Evolutionary conservation across 2,329 filamentous ascomycete genomes (phyloP), one percentile per base, ranked within the genome.

Genomic region (Colletotrichum agaves): DNA sequence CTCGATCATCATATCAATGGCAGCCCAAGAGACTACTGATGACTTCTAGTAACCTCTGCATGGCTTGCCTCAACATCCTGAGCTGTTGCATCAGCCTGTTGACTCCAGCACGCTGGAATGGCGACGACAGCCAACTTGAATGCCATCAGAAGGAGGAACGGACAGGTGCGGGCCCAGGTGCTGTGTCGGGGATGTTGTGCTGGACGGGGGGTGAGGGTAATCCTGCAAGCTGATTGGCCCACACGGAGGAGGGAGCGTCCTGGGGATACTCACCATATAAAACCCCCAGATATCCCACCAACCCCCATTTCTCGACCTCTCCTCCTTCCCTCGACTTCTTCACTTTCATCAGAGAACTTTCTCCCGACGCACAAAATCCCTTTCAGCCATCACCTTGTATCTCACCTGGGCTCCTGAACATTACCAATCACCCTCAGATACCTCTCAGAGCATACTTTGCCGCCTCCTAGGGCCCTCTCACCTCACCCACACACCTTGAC

Each of bases 251-350:
- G 52, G 60, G 60, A 31, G 58, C 52, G 52, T 39, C 50, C 23
- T 15, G 46, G 59, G 19, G 49, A 52, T 50, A 70, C 67, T 70
- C 63, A 67, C 59, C 67, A 71, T 55, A 71, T 70, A 71, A 71
- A 70, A 66, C 59, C 66, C 63, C 44, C 53, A 46, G 43, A 44
- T 37, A 52, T 65, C 69, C 69, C 69, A 60, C 69, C 60, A 50
- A 50, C 67, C 58, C 58, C 67, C 69, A 37, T 63, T 41, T 15
- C 52, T 27, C 37, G 56, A 46, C 55, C 62, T 52, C 59, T 50
- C 58, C 61, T 50, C 39, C 66, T 43, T 56, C 47, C 39, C 46
- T n/a, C 46, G 44, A 11, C 37, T 64, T 56, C 19, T 47, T 41
- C 27, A 19, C 11, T 43, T 21, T 56, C 23, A 64, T 58, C 56